Percentiles rank a stretch among this genome's conserved stretches.
Evolutionary conservation across 2,329 filamentous ascomycete species (phyloP).

Genomic region (Keithomyces neogunnii): DNA sequence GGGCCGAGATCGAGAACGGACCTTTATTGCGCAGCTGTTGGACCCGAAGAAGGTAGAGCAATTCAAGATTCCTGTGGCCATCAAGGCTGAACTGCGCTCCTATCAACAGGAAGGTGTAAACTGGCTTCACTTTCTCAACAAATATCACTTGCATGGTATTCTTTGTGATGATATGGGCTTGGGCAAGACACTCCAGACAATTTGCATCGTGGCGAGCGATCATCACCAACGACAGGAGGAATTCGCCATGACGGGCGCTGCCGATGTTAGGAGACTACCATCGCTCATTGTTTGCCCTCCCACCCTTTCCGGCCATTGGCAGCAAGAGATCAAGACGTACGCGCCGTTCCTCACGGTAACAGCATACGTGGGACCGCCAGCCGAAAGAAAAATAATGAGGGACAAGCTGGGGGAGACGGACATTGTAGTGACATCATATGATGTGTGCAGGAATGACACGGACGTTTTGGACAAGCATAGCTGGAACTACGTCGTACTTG

Average conservation of each 20-base stretch:
- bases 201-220: slow-evolving; percentile 96
- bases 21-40: slow-evolving; percentile 92
- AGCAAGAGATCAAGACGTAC: slow-evolving; percentile 93
- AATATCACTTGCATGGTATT: slow-evolving; percentile 95
- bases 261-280: slow-evolving; percentile 71
- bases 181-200: slow-evolving; percentile 92
- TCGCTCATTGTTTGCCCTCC: slow-evolving; percentile 95
- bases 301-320: slow-evolving; percentile 95
- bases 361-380: slow-evolving; percentile 83
- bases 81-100: slow-evolving; percentile 91
- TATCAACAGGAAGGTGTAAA: slow-evolving; percentile 99
- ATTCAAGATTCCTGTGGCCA: slow-evolving; percentile 88
- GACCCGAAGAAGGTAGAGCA: slow-evolving; percentile 95
- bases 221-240: slow-evolving; percentile 91
- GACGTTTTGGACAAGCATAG: slow-evolving; percentile 73
- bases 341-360: slow-evolving; percentile 87
- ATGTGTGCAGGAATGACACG: slow-evolving; percentile 94
- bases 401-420: slow-evolving; percentile 68
- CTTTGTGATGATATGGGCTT: slow-evolving; percentile 99
- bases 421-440: slow-evolving; percentile 94
- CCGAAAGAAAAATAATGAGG: slow-evolving; percentile 66
- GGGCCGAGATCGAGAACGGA: slow-evolving; percentile 86
- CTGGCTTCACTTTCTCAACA: slow-evolving; percentile 96
- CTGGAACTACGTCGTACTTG: slow-evolving; percentile 96
- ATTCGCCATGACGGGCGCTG: slow-evolving; percentile 70